Evolutionary conservation across 805 yeast genomes (phyloP).

Genomic region (Grigorovia transvaalensis): DNA sequence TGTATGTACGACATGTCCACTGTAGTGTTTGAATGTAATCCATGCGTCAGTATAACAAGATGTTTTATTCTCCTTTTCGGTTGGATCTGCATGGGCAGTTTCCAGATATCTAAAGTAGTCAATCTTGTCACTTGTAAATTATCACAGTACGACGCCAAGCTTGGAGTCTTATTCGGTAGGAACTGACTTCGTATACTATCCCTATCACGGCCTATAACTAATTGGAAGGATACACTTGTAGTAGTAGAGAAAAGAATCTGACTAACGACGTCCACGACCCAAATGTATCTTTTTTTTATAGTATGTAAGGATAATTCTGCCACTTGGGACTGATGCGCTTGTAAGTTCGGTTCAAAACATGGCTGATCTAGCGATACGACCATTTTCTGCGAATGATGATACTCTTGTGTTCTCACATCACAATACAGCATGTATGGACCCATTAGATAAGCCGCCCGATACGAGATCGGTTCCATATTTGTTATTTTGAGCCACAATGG

Average conservation of each 20-base stretch:
- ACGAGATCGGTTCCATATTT: constrained; percentile 42
- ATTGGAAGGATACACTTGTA: constrained; percentile 52
- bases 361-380: constrained; percentile 75
- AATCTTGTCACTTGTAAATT: constrained; percentile 39
- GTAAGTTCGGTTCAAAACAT: constrained; percentile 55
- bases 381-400: constrained; percentile 37
- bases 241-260: constrained; percentile 60
- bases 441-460: constrained; percentile 59
- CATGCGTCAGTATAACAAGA: constrained; percentile 64
- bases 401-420: constrained; percentile 52
- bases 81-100: constrained; percentile 35
- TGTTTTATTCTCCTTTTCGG: constrained; percentile 39
- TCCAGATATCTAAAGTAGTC: constrained; percentile 64
- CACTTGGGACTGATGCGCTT: constrained; percentile 54
- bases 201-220: constrained; percentile 38
- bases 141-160: constrained; percentile 25
- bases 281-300: constrained; percentile 44
- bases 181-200: constrained; percentile 12
- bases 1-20: constrained; percentile 68
- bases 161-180: constrained; percentile 13
- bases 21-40: constrained; percentile 65
- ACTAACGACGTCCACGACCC: constrained; percentile 64
- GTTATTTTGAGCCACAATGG: constrained; percentile 46
- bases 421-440: constrained; percentile 72
- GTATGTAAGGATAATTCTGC: constrained; percentile 58